Conservation (phyloP, 2,329 filamentous ascomycete genomes). For the Phialophora tarda region DNA sequence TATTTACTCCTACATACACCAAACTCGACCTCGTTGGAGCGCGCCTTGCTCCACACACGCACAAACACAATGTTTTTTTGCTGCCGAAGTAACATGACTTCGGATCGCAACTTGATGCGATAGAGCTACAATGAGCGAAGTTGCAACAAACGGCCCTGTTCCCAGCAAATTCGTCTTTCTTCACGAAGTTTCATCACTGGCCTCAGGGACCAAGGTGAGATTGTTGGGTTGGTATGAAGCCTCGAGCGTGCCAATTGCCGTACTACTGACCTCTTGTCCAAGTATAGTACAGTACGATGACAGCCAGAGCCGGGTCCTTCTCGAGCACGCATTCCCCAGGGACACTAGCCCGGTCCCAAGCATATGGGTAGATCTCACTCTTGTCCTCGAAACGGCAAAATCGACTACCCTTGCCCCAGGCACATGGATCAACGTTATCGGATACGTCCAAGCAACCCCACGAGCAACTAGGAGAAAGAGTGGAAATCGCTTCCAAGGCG, state of each 20-base stretch:
- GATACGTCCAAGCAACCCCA: slow-evolving; percentile 62
- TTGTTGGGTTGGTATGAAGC: slow-evolving; percentile 86
- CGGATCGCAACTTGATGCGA: background rate
- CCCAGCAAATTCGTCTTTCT: slow-evolving; percentile 71
- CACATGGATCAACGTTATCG: slow-evolving; percentile 88
- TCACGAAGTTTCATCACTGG: slow-evolving; percentile 60
- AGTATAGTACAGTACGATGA: slow-evolving; percentile 61
- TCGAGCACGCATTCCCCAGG: slow-evolving; percentile 70
- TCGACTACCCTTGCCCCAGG: slow-evolving; percentile 68
- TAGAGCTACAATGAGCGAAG: slow-evolving; percentile 23
- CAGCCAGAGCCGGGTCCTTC: slow-evolving; percentile 64
- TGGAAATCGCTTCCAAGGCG: slow-evolving; percentile 10
- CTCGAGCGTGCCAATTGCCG: slow-evolving; percentile 17
- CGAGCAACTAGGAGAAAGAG: slow-evolving; percentile 41
- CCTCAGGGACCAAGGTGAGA: slow-evolving; percentile 77
- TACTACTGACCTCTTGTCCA: slow-evolving; percentile 20
- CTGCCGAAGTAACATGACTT: background rate
- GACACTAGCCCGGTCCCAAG: slow-evolving; percentile 46
- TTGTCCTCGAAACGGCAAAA: slow-evolving; percentile 70
- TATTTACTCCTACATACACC: background rate
- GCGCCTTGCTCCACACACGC: background rate
- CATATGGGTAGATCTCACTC: slow-evolving; percentile 71
- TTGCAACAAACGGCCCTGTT: slow-evolving; percentile 40
- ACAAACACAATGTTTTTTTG: background rate
- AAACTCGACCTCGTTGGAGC: background rate